Percentiles rank a stretch among this genome's conserved stretches.
phyloP scores from a whole-genome alignment of 1,284 basidiomycete species.

The Apiotrichum brassicae region DNA sequence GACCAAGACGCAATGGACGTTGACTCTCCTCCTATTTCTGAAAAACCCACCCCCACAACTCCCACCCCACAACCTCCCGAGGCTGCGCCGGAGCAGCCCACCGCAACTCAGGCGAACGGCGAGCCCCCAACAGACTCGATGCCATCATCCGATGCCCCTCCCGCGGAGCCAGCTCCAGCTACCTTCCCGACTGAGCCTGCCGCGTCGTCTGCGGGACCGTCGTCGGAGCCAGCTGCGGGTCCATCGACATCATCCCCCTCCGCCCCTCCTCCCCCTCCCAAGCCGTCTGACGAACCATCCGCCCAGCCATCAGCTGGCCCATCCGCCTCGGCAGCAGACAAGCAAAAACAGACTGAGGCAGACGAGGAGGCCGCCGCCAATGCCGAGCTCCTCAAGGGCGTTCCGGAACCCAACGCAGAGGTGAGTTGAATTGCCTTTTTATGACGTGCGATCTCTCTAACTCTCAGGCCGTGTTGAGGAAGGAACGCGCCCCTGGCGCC shows the following conservation, averaged over 20 bases:
- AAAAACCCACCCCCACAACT: neutral
- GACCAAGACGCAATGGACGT: slow-evolving; percentile 5
- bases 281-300: no score
- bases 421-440: neutral
- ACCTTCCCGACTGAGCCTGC: neutral
- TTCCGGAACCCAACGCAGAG: neutral
- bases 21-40: neutral
- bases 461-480: neutral
- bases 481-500: neutral
- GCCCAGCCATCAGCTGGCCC: no score
- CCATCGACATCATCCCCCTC: neutral
- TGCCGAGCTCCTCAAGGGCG: neutral
- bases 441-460: neutral
- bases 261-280: no score
- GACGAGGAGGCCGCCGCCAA: neutral
- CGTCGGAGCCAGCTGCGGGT: neutral
- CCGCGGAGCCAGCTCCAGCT: neutral
- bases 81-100: no score
- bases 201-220: no score
- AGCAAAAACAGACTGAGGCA: neutral
- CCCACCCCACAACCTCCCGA: neutral
- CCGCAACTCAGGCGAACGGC: no score
- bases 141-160: neutral
- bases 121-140: no score
- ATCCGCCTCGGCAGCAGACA: neutral